A percentile compares a stretch with the other conserved stretches of the same genome.
Conservation (phyloP, 139 green algal genomes). For the Picochlorum sp. region DNA sequence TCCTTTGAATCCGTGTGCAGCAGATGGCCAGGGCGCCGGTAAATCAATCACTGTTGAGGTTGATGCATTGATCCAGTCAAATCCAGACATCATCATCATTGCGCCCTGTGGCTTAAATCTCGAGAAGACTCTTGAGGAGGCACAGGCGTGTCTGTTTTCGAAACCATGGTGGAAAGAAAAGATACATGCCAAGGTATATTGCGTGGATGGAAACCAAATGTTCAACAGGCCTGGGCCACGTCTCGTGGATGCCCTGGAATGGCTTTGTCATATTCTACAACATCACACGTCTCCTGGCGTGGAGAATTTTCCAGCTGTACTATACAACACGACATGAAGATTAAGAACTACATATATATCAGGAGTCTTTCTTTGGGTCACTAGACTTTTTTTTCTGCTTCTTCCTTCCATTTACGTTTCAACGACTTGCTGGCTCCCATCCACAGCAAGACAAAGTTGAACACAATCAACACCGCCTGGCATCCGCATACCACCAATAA, state of each 20-base stretch:
- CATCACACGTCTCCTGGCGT: background rate
- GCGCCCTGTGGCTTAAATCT: conserved; percentile 69
- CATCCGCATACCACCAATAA: conserved; percentile 2
- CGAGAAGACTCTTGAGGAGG: conserved; percentile 19
- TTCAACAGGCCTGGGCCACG: conserved; percentile 76
- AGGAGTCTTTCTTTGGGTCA: background rate
- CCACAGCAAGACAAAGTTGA: conserved; percentile 27
- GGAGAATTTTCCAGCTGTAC: conserved; percentile 45
- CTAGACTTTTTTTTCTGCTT: conserved; percentile 1
- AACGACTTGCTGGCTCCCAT: conserved; percentile 15
- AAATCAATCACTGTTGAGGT: conserved; percentile 21
- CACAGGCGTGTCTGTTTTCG: conserved; percentile 7
- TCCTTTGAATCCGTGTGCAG: conserved; percentile 50
- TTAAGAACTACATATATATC: background rate
- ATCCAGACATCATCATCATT: conserved; percentile 74
- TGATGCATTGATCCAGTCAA: conserved; percentile 32
- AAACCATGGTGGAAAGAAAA: conserved; percentile 56
- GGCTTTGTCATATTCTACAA: conserved; percentile 62
- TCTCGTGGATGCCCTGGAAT: conserved; percentile 79
- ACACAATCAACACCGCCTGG: conserved; percentile 18
- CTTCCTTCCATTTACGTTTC: conserved; percentile 1
- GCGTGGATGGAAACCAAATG: conserved; percentile 80
- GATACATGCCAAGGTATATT: conserved; percentile 43
- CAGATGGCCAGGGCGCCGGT: background rate
- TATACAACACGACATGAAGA: background rate